Conservation (phyloP, 176 grass and related monocot genomes). For the Chrysopogon serrulatus region DNA sequence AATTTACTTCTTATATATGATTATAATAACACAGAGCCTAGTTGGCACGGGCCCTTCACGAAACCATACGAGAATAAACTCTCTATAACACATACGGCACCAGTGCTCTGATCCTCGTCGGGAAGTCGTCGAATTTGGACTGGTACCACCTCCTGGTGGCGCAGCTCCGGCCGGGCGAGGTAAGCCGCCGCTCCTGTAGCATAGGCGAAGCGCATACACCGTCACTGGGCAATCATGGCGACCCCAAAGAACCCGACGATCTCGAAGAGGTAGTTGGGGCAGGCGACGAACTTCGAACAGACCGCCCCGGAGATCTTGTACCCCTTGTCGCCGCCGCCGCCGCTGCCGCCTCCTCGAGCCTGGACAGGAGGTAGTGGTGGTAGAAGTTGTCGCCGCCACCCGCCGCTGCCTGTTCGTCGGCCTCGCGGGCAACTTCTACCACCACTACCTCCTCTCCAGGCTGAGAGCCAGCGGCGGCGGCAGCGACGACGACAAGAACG, state of each 20-base stretch:
- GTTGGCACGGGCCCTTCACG: too few relatives aligned
- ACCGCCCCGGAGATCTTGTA: slow-evolving; percentile 72
- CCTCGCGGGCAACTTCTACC: slow-evolving; percentile 71
- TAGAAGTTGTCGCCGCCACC: too few relatives aligned
- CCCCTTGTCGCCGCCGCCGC: too few relatives aligned
- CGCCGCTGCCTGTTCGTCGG: too few relatives aligned
- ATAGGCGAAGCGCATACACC: slow-evolving; percentile 27
- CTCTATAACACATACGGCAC: slow-evolving; percentile 56
- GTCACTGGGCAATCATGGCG: slow-evolving; percentile 65
- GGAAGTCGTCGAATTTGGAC: slow-evolving; percentile 61
- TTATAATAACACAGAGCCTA: too few relatives aligned
- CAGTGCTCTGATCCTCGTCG: slow-evolving; percentile 44
- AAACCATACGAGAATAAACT: too few relatives aligned
- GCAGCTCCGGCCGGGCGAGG: too few relatives aligned
- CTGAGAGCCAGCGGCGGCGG: slow-evolving; percentile 34
- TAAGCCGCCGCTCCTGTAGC: slow-evolving; percentile 35
- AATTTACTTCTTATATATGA: too few relatives aligned
- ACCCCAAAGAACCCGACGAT: slow-evolving; percentile 58
- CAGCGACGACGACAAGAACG: neutral
- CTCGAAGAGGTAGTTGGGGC: slow-evolving; percentile 85
- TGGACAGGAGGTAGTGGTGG: slow-evolving; percentile 61
- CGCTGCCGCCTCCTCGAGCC: slow-evolving; percentile 31
- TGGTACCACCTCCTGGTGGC: slow-evolving; percentile 70
- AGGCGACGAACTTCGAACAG: slow-evolving; percentile 56
- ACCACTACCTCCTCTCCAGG: slow-evolving; percentile 55